phyloP scores from a whole-genome alignment of 1,139 yeast genomes.

The Geotrichum klebahnii region DNA sequence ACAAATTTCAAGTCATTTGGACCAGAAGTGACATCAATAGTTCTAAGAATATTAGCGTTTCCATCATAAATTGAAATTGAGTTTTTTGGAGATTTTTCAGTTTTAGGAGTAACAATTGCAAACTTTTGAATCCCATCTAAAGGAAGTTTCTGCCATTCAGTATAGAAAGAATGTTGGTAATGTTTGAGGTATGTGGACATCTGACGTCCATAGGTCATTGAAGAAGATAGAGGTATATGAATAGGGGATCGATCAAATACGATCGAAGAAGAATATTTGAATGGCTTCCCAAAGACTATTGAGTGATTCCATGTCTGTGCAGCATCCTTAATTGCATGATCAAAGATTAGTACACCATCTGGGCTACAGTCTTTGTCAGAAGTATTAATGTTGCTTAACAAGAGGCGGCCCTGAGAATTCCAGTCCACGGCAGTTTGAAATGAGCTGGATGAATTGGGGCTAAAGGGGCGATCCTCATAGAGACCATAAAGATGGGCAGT shows the following conservation, averaged over 20 bases:
- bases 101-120: neutral
- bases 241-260: neutral
- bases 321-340: neutral
- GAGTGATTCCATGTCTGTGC: neutral
- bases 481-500: slow-evolving; percentile 3
- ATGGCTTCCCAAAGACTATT: neutral
- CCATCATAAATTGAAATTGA: slow-evolving; percentile 1
- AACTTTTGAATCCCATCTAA: slow-evolving; percentile 7
- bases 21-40: neutral
- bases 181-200: neutral
- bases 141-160: slow-evolving; percentile 5
- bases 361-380: neutral
- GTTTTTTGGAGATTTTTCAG: neutral
- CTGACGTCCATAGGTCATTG: neutral
- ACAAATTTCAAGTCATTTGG: neutral
- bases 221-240: neutral
- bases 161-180: neutral
- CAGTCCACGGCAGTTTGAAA: slow-evolving; percentile 4
- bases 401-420: slow-evolving; percentile 1
- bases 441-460: neutral
- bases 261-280: slow-evolving; percentile 1
- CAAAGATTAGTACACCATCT: slow-evolving; percentile 1
- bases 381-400: neutral
- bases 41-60: neutral
- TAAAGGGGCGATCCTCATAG: neutral